Base-by-base conservation (phyloP, 2,329 filamentous ascomycete genomes). In the Tolypocladium inflatum region DNA sequence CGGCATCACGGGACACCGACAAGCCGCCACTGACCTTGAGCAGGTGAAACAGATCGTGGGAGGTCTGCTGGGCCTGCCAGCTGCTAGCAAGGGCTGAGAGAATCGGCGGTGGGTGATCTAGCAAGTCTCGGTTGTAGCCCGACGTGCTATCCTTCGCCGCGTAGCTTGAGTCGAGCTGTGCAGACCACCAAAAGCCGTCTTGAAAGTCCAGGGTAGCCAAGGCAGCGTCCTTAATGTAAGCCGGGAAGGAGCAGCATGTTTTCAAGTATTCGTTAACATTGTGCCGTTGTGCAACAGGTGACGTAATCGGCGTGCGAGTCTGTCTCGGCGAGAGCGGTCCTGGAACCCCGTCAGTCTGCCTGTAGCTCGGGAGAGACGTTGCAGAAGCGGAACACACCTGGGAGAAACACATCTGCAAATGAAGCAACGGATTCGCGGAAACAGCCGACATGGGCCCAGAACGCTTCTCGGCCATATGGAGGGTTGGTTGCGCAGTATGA, bases 121-220 rank as follows among this genome's bases (percentile, higher is more conserved):
- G 65, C 2, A 72, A 65, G 3, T 77, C 73, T 58, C 70, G 59
- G 54, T 53, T 59, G 21, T 58, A 56, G 5, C 64, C 63, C 9
- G 57, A 55, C 15, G 60, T 57, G 30, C 51, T 56, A 23, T 65
- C 56, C 23, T 60, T 57, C 33, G 63, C 57, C n/a, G 64, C 64
- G 52, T 65, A 64, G 45, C 59, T 61, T n/a, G 67, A 59, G 50
- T 68, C 75, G 30, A 80, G 67, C 61, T 81, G 77, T 54, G 81
- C 79, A 19, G 77, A 79, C 78, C 79, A 81, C 81, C 81, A 84
- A 63, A 84, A 84, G 2, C 74, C 74, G 62, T 84, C 81, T 38
- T 79, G 73, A 57, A 80, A 83, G 63, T 84, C 81, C 3, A 81
- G 65, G 56, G 77, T 74, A 4, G 68, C 64, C 57, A 74, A 74